A percentile compares a stretch with the other conserved stretches of the same genome.
Conservation (phyloP, 345 rosid species). For the Linum lewisii region DNA sequence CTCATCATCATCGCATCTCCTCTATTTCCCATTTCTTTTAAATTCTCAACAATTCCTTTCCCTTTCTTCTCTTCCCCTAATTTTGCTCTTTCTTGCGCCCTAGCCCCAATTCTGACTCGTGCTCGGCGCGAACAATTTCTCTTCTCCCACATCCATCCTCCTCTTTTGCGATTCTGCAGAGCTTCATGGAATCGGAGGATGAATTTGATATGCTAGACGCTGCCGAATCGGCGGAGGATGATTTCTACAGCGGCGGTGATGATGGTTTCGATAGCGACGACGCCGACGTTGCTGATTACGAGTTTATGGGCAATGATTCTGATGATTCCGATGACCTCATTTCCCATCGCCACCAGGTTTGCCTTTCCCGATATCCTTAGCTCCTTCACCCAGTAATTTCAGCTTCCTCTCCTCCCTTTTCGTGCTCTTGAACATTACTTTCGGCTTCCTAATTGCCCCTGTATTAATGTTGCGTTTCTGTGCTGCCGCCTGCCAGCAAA, state of each 20-base stretch:
- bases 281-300: constrained; percentile 51
- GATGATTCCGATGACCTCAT: constrained; percentile 62
- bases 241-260: constrained; percentile 71
- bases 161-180: neutral
- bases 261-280: constrained; percentile 43
- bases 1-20: neutral
- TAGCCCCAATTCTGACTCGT: neutral
- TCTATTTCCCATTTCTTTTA: neutral
- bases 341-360: constrained; percentile 59
- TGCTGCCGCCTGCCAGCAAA: constrained; percentile 16
- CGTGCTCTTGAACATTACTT: neutral
- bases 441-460: neutral
- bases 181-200: constrained; percentile 41
- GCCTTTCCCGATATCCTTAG: neutral
- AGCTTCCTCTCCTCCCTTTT: neutral
- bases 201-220: constrained; percentile 47
- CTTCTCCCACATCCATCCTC: neutral
- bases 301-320: constrained; percentile 59
- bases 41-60: neutral
- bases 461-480: neutral
- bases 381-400: neutral
- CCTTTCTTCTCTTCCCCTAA: neutral
- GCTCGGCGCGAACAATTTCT: neutral
- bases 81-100: neutral
- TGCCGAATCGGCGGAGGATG: constrained; percentile 55